Evolutionary conservation across 257 asterid genomes (phyloP), one percentile per base, ranked within the genome.

Genomic region (Solanum pennellii): DNA sequence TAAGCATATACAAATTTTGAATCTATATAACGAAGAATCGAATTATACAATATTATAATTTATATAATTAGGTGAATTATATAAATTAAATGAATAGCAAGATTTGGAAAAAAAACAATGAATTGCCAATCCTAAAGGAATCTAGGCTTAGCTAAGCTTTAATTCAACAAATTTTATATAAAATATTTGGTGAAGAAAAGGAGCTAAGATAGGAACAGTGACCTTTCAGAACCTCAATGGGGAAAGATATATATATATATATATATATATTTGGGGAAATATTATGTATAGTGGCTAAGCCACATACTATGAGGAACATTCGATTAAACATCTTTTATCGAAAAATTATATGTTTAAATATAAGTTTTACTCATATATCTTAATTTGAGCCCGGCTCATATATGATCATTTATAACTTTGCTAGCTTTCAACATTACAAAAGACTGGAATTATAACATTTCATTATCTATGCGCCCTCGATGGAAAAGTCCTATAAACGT

Each of bases 261-360:
- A 35, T 35, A 35, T 35, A 35, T 35, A 35, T 35, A 35, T 37
- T 49, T 49, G 60, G 62, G 62, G 62, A 10, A 6, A 52, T 56
- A 56, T 59, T 71, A 71, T 71, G 45, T 33, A 31, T 33, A 16
- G 44, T 72, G 44, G 45, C 42, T 15, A 33, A 31, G 76, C 13
- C 42, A 71, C n/a, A 0, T 3, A 31, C 76, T 3, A 71, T 3
- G 0, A 71, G 8, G 1, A 71, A 16, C 8, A 15, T 15, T 71
- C n/a, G 3, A 1, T 71, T 31, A 0, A 31, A 31, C 1, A 12
- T 6, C 3, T 13, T 39, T 39, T 10, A 0, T 21, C 3, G 1
- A 5, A 75, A 75, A 21, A 12, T 75, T 75, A 11, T 3, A 73
- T 9, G 2, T 68, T 73, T 0, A 1, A 3, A 73, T 72, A 56